These are phyloP conservation scores for Xylaria cubensis DNA, from an alignment of 495 filamentous ascomycete genomes.

Conservation along the genomic window DNA sequence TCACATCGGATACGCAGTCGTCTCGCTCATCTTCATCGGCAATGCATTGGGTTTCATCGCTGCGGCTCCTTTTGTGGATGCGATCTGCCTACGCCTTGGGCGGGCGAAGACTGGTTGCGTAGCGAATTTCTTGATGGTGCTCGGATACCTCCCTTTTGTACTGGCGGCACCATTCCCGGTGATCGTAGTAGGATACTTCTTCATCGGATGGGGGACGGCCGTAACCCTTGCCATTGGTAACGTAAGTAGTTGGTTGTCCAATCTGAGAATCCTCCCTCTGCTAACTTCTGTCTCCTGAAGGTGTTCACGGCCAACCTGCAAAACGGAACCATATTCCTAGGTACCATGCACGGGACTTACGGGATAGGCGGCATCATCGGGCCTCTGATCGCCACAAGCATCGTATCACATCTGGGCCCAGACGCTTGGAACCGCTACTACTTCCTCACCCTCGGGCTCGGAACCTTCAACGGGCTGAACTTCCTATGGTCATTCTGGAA, in stretches of 20 bases:
- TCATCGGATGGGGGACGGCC: slow-evolving; percentile 71
- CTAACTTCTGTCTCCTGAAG: neutral
- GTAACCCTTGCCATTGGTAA: slow-evolving; percentile 74
- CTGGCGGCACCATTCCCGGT: slow-evolving; percentile 72
- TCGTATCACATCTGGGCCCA: slow-evolving; percentile 53
- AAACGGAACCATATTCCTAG: slow-evolving; percentile 66
- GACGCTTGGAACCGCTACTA: slow-evolving; percentile 67
- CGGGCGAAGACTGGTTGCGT: slow-evolving; percentile 66
- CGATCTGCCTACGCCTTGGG: slow-evolving; percentile 64
- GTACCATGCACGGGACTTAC: slow-evolving; percentile 71
- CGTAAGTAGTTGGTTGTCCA: slow-evolving; percentile 30
- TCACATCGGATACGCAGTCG: slow-evolving; percentile 71
- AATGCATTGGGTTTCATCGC: slow-evolving; percentile 79
- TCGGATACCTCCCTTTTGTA: slow-evolving; percentile 68
- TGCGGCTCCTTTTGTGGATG: slow-evolving; percentile 70
- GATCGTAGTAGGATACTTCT: slow-evolving; percentile 68
- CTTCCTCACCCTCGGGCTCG: slow-evolving; percentile 58
- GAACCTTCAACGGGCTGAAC: slow-evolving; percentile 55
- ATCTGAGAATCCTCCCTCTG: neutral
- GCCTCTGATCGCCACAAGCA: slow-evolving; percentile 72
- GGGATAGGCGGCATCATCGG: slow-evolving; percentile 74
- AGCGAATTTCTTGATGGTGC: slow-evolving; percentile 55
- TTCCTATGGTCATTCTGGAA: slow-evolving; percentile 66
- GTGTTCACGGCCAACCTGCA: slow-evolving; percentile 73
- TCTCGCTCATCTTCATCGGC: slow-evolving; percentile 80